Evolutionary conservation across 768 basidiomycete species (phyloP).

Genomic region (Tylopilus cervinicoccineus): DNA sequence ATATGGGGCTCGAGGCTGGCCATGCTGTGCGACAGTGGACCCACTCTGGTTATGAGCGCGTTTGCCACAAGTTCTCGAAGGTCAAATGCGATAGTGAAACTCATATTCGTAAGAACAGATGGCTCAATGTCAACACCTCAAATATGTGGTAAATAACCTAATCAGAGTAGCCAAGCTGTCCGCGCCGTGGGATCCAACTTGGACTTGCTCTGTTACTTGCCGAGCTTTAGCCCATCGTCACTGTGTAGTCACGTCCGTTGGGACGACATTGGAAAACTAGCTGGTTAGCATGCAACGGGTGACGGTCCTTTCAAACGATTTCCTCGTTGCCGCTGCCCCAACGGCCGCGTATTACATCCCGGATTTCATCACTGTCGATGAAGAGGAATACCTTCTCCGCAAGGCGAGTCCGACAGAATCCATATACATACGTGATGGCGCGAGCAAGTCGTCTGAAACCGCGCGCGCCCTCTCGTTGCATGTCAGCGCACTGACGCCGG

Average conservation of each 20-base stretch:
- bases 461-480: not conserved
- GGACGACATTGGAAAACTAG: not conserved
- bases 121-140: not conserved
- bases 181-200: conserved; percentile 19
- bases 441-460: not conserved
- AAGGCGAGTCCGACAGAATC: conserved; percentile 47
- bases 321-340: conserved; percentile 24
- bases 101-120: not conserved
- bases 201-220: not conserved
- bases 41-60: not conserved
- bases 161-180: not conserved
- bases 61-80: not conserved
- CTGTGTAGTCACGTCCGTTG: not conserved
- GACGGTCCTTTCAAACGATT: conserved; percentile 5
- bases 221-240: not conserved
- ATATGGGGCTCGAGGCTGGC: not conserved
- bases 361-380: conserved; percentile 69
- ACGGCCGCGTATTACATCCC: conserved; percentile 65
- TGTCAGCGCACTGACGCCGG: conserved; percentile 16
- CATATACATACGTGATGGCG: not conserved
- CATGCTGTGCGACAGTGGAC: not conserved
- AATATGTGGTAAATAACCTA: not conserved
- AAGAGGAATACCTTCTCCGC: conserved; percentile 72
- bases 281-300: conserved; percentile 9
- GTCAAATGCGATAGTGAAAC: not conserved